These are phyloP conservation scores for Starmerella scarabaei DNA, from an alignment of 805 yeast genomes.

Conservation along the genomic window DNA sequence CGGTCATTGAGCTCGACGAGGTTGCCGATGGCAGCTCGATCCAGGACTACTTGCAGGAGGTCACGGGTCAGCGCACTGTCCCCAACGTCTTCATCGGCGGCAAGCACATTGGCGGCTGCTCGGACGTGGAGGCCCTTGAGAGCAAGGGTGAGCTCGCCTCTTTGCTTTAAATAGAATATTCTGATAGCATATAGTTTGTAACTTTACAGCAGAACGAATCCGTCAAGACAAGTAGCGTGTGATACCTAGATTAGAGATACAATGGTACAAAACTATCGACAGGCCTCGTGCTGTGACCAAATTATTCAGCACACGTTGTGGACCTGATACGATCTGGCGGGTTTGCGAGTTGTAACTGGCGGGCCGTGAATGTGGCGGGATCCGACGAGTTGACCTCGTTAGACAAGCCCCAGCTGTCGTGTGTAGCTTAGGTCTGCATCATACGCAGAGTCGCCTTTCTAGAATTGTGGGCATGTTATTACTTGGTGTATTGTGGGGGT, in stretches of 20 bases:
- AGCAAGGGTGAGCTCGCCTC: slow-evolving; percentile 46
- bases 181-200: not conserved
- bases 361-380: too few species aligned
- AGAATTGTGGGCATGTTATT: too few species aligned
- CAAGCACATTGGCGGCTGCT: slow-evolving; percentile 90
- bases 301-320: too few species aligned
- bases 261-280: not conserved
- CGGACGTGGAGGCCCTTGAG: slow-evolving; percentile 65
- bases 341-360: too few species aligned
- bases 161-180: slow-evolving; percentile 17
- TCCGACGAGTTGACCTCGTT: too few species aligned
- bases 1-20: slow-evolving; percentile 25
- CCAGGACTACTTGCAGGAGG: slow-evolving; percentile 61
- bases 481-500: too few species aligned
- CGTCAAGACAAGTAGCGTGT: not conserved
- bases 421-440: too few species aligned
- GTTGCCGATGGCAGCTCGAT: slow-evolving; percentile 61
- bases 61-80: slow-evolving; percentile 86
- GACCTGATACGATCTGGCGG: too few species aligned
- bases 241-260: not conserved
- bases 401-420: too few species aligned
- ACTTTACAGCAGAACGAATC: too few species aligned
- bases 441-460: too few species aligned
- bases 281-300: too few species aligned
- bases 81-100: slow-evolving; percentile 87